Percentiles rank a stretch among this genome's conserved stretches.
Evolutionary conservation across 192 early-diverging fungal species (phyloP).

Genomic region (Coemansia biformis): DNA sequence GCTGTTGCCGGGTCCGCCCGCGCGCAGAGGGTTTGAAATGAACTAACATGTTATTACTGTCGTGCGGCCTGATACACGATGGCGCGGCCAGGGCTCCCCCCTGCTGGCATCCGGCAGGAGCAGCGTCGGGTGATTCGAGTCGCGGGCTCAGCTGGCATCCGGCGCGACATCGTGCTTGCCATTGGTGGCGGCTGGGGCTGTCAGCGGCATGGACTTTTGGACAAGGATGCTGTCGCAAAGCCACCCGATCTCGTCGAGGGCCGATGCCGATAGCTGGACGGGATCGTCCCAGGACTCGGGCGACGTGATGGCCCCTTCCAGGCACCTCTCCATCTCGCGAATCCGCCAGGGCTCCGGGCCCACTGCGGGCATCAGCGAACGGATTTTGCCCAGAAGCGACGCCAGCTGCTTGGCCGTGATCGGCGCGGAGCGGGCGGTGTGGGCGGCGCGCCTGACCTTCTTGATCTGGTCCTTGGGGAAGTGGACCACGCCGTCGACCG

Average conservation of each 20-base stretch:
- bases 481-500: conserved; percentile 23
- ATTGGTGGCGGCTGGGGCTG: not conserved
- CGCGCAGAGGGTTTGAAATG: too few relatives aligned
- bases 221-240: conserved; percentile 34
- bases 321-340: conserved; percentile 31
- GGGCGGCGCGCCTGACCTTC: conserved; percentile 40
- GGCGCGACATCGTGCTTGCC: too few relatives aligned
- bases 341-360: conserved; percentile 29
- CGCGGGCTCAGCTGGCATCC: too few relatives aligned
- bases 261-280: conserved; percentile 20
- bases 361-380: conserved; percentile 43
- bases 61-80: too few relatives aligned
- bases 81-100: too few relatives aligned
- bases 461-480: conserved; percentile 48
- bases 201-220: conserved; percentile 29
- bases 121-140: too few relatives aligned
- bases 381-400: conserved; percentile 39
- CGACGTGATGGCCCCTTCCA: conserved; percentile 23
- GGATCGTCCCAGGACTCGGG: conserved; percentile 46
- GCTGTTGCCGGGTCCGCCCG: too few relatives aligned
- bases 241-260: conserved; percentile 40
- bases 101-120: too few relatives aligned
- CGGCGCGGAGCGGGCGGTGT: conserved; percentile 18
- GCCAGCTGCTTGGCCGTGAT: conserved; percentile 49
- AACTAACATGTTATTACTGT: too few relatives aligned